These are phyloP conservation scores for Nelumbo lutea DNA, from an alignment of 164 flowering plant genomes.

Conservation along the genomic window DNA sequence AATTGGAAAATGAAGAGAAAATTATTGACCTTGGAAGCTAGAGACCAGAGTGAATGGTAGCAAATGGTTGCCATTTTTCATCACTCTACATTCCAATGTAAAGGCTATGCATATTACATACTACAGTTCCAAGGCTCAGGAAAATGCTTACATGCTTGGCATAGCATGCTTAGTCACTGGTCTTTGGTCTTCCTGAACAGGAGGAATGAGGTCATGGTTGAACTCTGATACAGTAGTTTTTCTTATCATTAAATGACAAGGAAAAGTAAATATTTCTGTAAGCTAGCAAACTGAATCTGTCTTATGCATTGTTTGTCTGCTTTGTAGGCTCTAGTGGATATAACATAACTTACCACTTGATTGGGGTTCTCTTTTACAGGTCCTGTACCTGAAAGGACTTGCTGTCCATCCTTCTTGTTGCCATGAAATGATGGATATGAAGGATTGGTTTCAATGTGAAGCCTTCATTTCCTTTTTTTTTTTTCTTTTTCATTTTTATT, in stretches of 20 bases:
- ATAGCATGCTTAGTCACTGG: neutral
- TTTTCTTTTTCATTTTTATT: too few species aligned
- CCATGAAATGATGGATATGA: neutral
- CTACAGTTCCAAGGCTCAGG: neutral
- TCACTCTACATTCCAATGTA: too few species aligned
- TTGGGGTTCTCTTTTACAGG: neutral
- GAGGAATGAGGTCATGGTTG: neutral
- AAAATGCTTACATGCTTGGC: neutral
- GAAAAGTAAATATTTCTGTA: neutral
- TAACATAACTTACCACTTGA: neutral
- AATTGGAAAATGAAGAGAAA: too few species aligned
- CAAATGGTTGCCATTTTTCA: too few species aligned
- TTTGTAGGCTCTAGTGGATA: neutral
- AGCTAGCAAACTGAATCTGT: neutral
- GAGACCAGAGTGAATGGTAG: too few species aligned
- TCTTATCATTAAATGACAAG: neutral
- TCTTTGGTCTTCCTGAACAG: neutral
- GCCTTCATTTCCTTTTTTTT: neutral
- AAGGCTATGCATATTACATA: neutral
- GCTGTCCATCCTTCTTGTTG: slow-evolving; percentile 1
- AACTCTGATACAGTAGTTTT: neutral
- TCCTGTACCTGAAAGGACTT: neutral
- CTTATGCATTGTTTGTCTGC: neutral
- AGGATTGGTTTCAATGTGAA: neutral
- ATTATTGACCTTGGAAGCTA: too few species aligned